A percentile compares a stretch with the other conserved stretches of the same genome.
Conservation (phyloP, 306 rosid genomes). For the Cucurbita ficifolia region DNA sequence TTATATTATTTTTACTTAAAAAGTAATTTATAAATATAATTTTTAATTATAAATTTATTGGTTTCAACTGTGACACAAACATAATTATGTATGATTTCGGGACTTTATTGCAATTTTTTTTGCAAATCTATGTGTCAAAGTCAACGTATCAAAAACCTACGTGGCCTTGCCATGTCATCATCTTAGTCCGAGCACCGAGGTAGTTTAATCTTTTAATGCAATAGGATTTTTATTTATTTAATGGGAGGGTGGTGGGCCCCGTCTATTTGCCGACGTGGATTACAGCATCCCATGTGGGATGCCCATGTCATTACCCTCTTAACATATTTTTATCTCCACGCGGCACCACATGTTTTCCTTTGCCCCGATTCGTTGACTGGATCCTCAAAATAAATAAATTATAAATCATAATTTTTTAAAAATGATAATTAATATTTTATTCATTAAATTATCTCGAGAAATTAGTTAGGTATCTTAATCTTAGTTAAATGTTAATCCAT, state of each 20-base stretch:
- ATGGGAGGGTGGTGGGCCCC: neutral
- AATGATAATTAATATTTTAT: too few relatives aligned
- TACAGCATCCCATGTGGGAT: conserved; percentile 18
- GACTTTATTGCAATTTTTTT: neutral
- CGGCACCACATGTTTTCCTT: conserved; percentile 5
- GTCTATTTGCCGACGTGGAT: neutral
- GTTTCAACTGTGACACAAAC: neutral
- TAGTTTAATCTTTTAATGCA: neutral
- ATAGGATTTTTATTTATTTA: neutral
- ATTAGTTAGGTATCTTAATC: too few relatives aligned
- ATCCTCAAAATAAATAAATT: neutral
- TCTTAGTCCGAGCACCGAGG: neutral
- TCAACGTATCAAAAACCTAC: neutral
- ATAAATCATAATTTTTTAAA: too few relatives aligned
- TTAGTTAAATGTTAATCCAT: too few relatives aligned
- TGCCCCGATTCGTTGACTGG: conserved; percentile 11
- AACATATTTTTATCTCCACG: neutral
- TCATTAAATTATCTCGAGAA: too few relatives aligned
- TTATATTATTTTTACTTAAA: too few relatives aligned
- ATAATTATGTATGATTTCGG: neutral
- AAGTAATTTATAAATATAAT: too few relatives aligned
- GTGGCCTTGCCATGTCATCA: neutral
- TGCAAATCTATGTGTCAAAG: neutral
- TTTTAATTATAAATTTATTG: too few relatives aligned
- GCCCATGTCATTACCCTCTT: conserved; percentile 10